Percentiles rank a stretch among this genome's conserved stretches.
Conservation (phyloP, 306 rosid species). For the Clitoria ternatea region DNA sequence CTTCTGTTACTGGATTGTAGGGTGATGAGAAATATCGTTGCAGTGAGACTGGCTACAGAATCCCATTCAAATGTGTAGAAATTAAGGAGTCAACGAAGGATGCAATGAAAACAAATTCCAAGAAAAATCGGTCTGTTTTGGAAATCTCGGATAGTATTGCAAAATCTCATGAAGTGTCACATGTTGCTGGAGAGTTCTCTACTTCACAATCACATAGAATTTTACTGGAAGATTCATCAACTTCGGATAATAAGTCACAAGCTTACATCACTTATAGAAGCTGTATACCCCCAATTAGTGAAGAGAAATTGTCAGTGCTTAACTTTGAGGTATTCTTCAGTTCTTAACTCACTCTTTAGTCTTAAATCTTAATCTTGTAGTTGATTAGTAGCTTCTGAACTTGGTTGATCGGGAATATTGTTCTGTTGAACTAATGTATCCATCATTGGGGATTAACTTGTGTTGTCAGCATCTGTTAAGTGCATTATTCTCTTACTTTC, state of each 20-base stretch:
- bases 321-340: constrained; percentile 65
- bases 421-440: constrained; percentile 17
- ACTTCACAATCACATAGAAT: constrained; percentile 42
- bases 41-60: constrained; percentile 93
- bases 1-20: constrained; percentile 34
- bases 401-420: constrained; percentile 9
- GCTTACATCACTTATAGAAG: constrained; percentile 76
- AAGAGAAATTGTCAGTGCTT: constrained; percentile 71
- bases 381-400: constrained; percentile 14
- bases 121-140: constrained; percentile 36
- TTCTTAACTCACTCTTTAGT: constrained; percentile 1
- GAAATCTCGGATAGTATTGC: constrained; percentile 37
- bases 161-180: constrained; percentile 16
- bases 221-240: constrained; percentile 41
- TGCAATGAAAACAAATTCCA: constrained; percentile 29
- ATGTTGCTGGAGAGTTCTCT: constrained; percentile 26
- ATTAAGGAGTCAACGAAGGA: constrained; percentile 40
- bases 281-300: constrained; percentile 69
- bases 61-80: constrained; percentile 80
- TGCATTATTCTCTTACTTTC: constrained; percentile 14
- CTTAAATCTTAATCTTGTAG: neutral
- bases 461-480: neutral
- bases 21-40: constrained; percentile 71
- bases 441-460: constrained; percentile 1
- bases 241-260: constrained; percentile 38